Conservation (phyloP, 2,329 filamentous ascomycete species). For the Penicillium aurantiogriseum region DNA sequence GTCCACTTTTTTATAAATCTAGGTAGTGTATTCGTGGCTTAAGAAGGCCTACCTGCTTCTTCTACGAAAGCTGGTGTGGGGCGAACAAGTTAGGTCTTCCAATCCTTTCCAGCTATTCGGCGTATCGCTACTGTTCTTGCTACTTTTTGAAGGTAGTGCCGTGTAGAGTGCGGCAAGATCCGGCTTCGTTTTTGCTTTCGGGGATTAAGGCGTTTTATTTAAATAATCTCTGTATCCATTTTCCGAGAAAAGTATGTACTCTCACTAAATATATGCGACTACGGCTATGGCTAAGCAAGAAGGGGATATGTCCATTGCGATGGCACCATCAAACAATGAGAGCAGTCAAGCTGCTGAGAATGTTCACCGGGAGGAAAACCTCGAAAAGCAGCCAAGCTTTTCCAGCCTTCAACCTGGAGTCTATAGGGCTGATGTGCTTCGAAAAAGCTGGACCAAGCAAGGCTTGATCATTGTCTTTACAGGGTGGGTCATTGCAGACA, state of each 20-base stretch:
- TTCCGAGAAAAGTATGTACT: neutral
- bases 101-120: neutral
- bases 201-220: neutral
- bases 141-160: neutral
- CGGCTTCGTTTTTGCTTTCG: neutral
- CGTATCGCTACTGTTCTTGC: neutral
- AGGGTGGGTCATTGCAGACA: slow-evolving; percentile 4
- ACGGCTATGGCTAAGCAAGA: slow-evolving; percentile 2
- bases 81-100: neutral
- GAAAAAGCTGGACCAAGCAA: slow-evolving; percentile 20
- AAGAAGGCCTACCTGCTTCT: neutral
- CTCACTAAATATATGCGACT: neutral
- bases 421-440: slow-evolving; percentile 19
- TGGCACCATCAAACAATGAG: neutral
- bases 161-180: neutral
- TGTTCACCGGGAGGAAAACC: neutral
- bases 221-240: neutral
- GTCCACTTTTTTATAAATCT: neutral
- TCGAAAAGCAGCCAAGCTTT: slow-evolving; percentile 9
- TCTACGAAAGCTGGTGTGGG: neutral
- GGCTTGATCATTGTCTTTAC: slow-evolving; percentile 20
- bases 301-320: neutral
- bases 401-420: slow-evolving; percentile 23
- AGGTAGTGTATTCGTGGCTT: neutral
- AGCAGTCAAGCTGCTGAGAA: neutral